Evolutionary conservation across 2,329 filamentous ascomycete genomes (phyloP), one percentile per base, ranked within the genome.

Genomic region (Colletotrichum sp.): DNA sequence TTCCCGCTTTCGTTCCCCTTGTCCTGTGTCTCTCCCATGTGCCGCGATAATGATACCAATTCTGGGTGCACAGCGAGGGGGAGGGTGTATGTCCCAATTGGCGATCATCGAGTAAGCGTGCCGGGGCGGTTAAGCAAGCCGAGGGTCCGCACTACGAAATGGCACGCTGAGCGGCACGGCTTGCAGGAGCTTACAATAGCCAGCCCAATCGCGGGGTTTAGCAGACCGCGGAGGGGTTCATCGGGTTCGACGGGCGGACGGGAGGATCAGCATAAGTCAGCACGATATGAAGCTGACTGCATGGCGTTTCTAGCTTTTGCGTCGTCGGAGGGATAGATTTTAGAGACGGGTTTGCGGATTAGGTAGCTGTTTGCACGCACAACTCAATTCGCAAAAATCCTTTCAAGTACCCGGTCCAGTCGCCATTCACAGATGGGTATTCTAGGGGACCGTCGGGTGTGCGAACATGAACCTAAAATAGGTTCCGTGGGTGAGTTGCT

Each of bases 281-380:
- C 67, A 32, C 67, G 59, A 64, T 57, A 65, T 57, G 39, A 44
- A 48, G 71, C 67, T 74, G 59, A 74, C 66, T 63, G 71, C 71
- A 71, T 71, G 71, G 32, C 26, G 24, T 22, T 12, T 65, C 62
- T 28, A 12, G 9, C 28, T 28, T 34, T 65, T 13, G 22, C 3
- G 32, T 34, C 28, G 18, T 34, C n/a, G 60, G 13, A 32, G 57
- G 16, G 28, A 30, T 9, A 9, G 24, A 8, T 3, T 59, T 18
- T 24, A 6, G 22, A 28, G 36, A n/a, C 36, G 39, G 9, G 39
- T 48, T 48, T 12, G 39, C 39, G 39, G 6, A 48, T n/a, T 12
- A 48, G 39, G 44, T 22, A 52, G 44, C n/a, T 52, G 10, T 52
- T 52, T 52, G 44, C 44, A n/a, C 18, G 18, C 8, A 34, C 6